Evolutionary conservation across 2,329 filamentous ascomycete genomes (phyloP), one percentile per base, ranked within the genome.

Genomic region (Colletotrichum agaves): DNA sequence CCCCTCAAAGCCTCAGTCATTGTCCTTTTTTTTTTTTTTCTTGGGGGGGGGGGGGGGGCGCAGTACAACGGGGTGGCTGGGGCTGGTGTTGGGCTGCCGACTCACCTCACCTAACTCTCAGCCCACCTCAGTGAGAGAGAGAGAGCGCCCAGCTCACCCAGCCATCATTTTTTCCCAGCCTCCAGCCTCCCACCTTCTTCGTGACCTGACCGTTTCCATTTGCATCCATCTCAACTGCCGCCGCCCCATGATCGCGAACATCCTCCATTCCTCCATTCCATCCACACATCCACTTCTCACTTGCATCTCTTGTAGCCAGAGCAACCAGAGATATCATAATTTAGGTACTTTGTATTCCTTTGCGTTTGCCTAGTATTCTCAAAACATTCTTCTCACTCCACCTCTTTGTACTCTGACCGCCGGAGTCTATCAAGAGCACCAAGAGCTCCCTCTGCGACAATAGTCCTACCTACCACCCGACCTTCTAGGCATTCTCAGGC

Each of bases 211-310:
- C 57, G 31, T 69, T 69, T 47, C 57, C 62, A 57, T 31, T 31
- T 62, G 65, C 65, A 68, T 58, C 64, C 58, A 53, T 58, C 35
- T 35, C 37, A 69, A 66, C 49, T 67, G 50, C 63, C 44, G 52
- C 52, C 47, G 53, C 57, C 63, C 65, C 65, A 64, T 59, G 47
- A 60, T 68, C 61, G 61, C 65, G 33, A 60, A 55, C 55, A 68
- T 65, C 61, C 10, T 47, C 58, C 46, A 62, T 47, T 63, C 63
- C 63, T 49, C 58, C 46, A 62, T 49, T 63, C 63, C 63, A 68
- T 68, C 65, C 65, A 65, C 61, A 68, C 61, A 65, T 60, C 65
- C 65, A 68, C 65, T 41, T 60, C 61, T 65, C 21, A 65, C 61
- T 65, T 55, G n/a, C 55, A 65, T 60, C 61, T 65, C 61, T 53